phyloP scores from a whole-genome alignment of 305 asterid species.

The Fraxinus albicans region DNA sequence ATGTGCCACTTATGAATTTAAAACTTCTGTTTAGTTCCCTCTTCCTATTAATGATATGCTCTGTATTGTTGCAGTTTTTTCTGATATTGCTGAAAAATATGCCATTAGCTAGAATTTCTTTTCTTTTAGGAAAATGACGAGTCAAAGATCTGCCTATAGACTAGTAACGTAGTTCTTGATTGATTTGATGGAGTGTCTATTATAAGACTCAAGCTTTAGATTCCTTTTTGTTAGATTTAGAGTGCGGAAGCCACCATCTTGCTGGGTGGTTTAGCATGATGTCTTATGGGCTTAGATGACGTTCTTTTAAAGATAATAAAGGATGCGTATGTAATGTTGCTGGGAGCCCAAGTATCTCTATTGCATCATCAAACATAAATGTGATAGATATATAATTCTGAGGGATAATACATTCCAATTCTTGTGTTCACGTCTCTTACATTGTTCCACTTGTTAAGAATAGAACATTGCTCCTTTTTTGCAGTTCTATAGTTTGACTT shows the following conservation, averaged over 20 bases:
- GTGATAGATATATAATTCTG: background rate
- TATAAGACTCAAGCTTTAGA: background rate
- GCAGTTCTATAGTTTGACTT: slow-evolving; percentile 1
- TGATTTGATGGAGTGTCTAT: background rate
- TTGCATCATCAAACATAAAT: background rate
- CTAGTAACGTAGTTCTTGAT: background rate
- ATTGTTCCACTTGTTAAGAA: background rate
- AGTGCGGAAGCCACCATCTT: background rate
- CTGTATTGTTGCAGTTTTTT: background rate
- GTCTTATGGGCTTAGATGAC: background rate
- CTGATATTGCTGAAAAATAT: background rate
- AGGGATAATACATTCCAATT: background rate
- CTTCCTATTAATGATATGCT: background rate
- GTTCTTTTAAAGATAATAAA: background rate
- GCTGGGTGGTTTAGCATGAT: background rate
- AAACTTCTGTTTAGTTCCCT: background rate
- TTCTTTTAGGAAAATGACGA: background rate
- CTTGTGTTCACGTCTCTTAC: background rate
- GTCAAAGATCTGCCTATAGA: background rate
- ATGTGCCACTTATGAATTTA: background rate
- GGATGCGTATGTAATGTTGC: background rate
- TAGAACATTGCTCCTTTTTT: background rate
- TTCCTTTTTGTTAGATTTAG: background rate
- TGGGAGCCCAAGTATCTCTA: background rate
- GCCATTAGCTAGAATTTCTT: background rate